These are phyloP conservation scores for Rosa chinensis DNA, from an alignment of 306 rosid genomes.

Conservation along the genomic window DNA sequence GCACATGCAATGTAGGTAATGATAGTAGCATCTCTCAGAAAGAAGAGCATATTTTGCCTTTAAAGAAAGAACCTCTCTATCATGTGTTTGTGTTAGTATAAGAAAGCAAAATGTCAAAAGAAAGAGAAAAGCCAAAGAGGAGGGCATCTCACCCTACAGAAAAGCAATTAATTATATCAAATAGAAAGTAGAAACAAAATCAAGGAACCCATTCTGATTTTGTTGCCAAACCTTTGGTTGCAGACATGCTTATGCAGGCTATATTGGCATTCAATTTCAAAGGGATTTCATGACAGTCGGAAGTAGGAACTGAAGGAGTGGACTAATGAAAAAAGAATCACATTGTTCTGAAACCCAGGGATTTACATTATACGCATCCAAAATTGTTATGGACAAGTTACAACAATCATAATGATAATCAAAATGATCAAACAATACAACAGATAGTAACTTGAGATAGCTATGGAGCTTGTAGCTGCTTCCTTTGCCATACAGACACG, in stretches of 20 bases:
- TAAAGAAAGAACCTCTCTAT: background rate
- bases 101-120: conserved; percentile 6
- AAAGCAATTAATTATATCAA: background rate
- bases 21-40: background rate
- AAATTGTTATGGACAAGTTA: background rate
- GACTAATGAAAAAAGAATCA: background rate
- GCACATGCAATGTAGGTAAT: conserved; percentile 9
- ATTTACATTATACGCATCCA: background rate
- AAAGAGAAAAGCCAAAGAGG: background rate
- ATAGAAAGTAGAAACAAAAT: background rate
- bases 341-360: background rate
- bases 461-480: background rate
- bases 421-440: background rate
- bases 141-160: background rate
- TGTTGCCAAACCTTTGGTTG: background rate
- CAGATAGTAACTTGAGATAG: background rate
- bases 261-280: background rate
- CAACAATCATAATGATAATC: background rate
- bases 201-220: background rate
- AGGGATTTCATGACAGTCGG: background rate
- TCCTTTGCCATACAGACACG: background rate
- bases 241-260: background rate
- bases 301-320: background rate
- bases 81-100: background rate
- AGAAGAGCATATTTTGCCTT: conserved; percentile 12